Base-by-base conservation (phyloP, 805 yeast genomes). In the Schwanniomyces sp. region DNA sequence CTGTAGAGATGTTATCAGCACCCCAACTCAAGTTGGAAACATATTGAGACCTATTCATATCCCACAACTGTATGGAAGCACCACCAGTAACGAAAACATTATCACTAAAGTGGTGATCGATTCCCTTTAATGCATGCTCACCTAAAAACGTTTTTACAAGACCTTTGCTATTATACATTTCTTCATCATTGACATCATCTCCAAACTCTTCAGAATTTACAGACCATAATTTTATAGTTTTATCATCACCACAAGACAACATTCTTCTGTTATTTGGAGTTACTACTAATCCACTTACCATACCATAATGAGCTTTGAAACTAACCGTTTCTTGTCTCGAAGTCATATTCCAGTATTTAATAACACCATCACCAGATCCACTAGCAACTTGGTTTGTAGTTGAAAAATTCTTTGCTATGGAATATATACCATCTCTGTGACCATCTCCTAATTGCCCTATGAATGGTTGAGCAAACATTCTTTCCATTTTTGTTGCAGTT, bases 391-490 rank as follows among this genome's bases (percentile, higher is more conserved):
- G 84, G 58, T 83, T 87, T 43, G 91, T 75, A 40, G 80, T 73
- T 39, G 78, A 69, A 62, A 82, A 82, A 66, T 91, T 87, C 65
- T 86, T 87, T 5, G 97, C 96, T 41, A 94, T 79, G 14, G 85
- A 74, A 66, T 94, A 92, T 11, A 94, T 90, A 49, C 97, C 98
- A 63, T 94, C 99, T 48, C 92, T 74, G 62, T 95, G 99, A 7
- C 99, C 99, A 51, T 81, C 79, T 3, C 99, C 99, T 32, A 94
- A 70, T 63, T 94, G 98, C 0, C 96, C 97, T 17, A 95, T 77
- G 67, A 94, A 94, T 2, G 99, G 99, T 62, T 91, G 91, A 0
- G 99, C 98, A 78, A 94, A 94, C 88, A 94, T 86, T 55, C 97
- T 79, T 63, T 92, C 98, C 70, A 94, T 67, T 64, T 94, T 94